Percentiles rank a stretch among this genome's conserved stretches.
Evolutionary conservation across 371 early-diverging fungal genomes (phyloP).

Genomic region (Fennellomyces sp.): DNA sequence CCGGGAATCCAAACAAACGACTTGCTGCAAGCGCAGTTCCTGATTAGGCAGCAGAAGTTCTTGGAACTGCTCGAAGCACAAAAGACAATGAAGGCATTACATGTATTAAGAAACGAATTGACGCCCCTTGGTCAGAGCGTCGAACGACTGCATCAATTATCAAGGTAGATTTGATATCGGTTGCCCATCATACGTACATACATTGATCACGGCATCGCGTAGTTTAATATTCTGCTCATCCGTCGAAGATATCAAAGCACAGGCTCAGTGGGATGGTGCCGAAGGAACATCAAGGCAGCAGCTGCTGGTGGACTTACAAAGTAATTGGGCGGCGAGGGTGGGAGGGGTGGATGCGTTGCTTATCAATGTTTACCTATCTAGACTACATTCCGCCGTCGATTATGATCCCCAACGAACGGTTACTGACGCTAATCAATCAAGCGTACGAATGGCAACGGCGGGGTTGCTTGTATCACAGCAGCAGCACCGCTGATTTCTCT

Average conservation of each 20-base stretch:
- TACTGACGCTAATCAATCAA: conserved; percentile 82
- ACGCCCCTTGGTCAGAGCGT: conserved; percentile 68
- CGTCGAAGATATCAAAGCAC: conserved; percentile 60
- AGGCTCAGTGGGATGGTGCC: conserved; percentile 83
- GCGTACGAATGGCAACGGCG: conserved; percentile 75
- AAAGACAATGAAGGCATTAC: conserved; percentile 66
- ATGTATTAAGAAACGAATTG: conserved; percentile 74
- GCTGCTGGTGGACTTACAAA: conserved; percentile 69
- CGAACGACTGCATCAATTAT: conserved; percentile 55
- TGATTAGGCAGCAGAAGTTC: conserved; percentile 82
- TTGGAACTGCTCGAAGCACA: conserved; percentile 74
- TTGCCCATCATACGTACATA: too few species aligned
- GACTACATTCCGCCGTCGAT: conserved; percentile 77
- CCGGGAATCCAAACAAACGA: conserved; percentile 11
- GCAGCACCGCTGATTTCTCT: conserved; percentile 55
- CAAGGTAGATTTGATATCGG: conserved; percentile 27
- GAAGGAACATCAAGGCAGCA: conserved; percentile 70
- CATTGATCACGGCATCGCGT: background rate
- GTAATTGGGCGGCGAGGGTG: too few species aligned
- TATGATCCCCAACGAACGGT: conserved; percentile 87
- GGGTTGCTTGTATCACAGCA: conserved; percentile 87
- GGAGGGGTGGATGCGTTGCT: too few species aligned
- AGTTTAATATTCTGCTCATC: conserved; percentile 70
- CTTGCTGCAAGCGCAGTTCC: conserved; percentile 53
- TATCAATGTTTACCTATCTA: conserved; percentile 16